Conservation (phyloP, 2,329 filamentous ascomycete genomes). For the Colletotrichum sp. region DNA sequence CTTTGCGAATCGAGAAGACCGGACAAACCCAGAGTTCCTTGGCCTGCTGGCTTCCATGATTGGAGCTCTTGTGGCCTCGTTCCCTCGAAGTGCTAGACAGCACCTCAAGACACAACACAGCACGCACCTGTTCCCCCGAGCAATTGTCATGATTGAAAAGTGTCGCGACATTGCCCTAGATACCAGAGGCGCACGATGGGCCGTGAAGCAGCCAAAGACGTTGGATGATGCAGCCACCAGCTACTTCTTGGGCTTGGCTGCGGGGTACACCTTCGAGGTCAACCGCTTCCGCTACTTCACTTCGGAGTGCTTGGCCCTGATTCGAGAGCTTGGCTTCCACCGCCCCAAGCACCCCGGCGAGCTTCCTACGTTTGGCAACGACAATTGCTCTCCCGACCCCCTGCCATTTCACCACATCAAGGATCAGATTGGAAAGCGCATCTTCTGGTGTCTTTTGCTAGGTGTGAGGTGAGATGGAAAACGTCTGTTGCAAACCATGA, state of each 20-base stretch:
- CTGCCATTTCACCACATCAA: conserved; percentile 71
- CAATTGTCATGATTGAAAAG: conserved; percentile 72
- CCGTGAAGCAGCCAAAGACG: conserved; percentile 51
- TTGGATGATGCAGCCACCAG: conserved; percentile 70
- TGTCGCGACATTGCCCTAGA: conserved; percentile 73
- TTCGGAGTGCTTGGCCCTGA: conserved; percentile 73
- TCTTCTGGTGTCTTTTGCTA: conserved; percentile 86
- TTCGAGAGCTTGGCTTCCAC: conserved; percentile 70
- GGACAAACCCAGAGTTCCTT: conserved; percentile 69
- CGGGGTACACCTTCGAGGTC: conserved; percentile 72
- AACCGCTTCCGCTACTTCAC: conserved; percentile 73
- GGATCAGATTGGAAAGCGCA: conserved; percentile 75
- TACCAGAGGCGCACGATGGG: conserved; percentile 64
- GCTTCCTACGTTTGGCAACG: conserved; percentile 43
- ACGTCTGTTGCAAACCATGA: background rate
- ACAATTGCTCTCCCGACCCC: conserved; percentile 41
- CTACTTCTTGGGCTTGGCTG: conserved; percentile 74
- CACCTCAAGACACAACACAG: conserved; percentile 72
- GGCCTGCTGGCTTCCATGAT: conserved; percentile 79
- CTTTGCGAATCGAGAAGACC: conserved; percentile 70
- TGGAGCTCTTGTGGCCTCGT: conserved; percentile 74
- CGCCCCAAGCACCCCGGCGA: conserved; percentile 53
- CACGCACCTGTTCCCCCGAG: conserved; percentile 69
- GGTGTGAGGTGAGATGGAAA: conserved; percentile 63
- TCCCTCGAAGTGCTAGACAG: conserved; percentile 72